Evolutionary conservation across 306 rosid genomes (phyloP), one percentile per base, ranked within the genome.

Genomic region (Aeschynomene evenia): DNA sequence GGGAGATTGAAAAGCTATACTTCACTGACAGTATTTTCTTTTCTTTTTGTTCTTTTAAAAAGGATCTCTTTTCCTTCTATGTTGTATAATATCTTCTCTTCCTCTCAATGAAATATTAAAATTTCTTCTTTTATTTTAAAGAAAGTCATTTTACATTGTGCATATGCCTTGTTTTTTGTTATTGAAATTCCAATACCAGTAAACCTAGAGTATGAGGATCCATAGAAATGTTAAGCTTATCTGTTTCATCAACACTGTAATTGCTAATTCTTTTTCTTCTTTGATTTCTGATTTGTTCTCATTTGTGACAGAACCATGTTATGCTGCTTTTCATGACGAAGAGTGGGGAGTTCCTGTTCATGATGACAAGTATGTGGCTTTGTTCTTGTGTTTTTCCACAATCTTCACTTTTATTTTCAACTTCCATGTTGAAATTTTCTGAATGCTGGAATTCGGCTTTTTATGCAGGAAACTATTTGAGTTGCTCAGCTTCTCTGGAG

Each of bases 261-360:
- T 52, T 52, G 59, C 33, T 1, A 26, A 57, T 68, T 63, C 28
- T 55, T 72, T 33, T 53, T 20, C 64, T 7, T 40, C 20, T 49
- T 43, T 75, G n/a, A 31, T 24, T 59, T 58, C 80, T 82, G 37
- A 81, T 72, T 63, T 54, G n/a, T 37, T 75, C 54, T 68, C 34
- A 21, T 76, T 76, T 77, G 34, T 59, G 65, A 14, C 76, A 90
- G 94, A 87, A 46, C 85, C 85, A 58, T 66, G 82, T 57, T 85
- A 90, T 82, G 75, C 73, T 64, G 75, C 88, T 45, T 90, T 84
- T 75, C 94, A 90, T 63, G 94, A 85, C 10, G 84, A 71, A 73
- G 93, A 87, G 72, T 90, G 94, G 91, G 94, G 88, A 80, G 85
- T 87, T 53, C 85, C 85, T 37, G 84, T 87, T 69, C 94, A 85